phyloP scores from a whole-genome alignment of 768 basidiomycete genomes.

The Hortiboletus campestris region DNA sequence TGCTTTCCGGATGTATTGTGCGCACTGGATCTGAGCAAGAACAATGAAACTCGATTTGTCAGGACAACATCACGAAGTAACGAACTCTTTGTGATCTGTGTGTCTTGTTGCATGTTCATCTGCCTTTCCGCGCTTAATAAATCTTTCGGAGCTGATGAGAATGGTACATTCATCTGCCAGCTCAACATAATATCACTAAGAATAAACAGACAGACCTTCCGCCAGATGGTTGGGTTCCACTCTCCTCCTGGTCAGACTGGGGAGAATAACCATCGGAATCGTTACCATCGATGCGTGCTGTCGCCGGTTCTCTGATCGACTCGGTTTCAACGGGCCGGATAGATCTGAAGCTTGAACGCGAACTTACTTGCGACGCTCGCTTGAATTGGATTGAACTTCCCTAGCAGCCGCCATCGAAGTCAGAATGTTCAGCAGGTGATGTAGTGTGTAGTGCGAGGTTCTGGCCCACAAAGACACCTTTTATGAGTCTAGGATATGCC shows the following conservation, averaged over 20 bases:
- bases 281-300: too few species aligned
- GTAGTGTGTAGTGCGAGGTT: too few species aligned
- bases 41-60: not conserved
- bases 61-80: not conserved
- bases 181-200: too few species aligned
- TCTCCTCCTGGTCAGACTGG: not conserved
- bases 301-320: too few species aligned
- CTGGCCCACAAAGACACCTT: constrained; percentile 1
- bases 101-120: rapidly evolving
- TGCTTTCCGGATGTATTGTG: not conserved
- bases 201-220: not conserved
- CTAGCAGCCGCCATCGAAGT: not conserved
- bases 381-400: not conserved
- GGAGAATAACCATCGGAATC: not conserved
- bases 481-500: constrained; percentile 16
- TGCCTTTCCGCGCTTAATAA: constrained; percentile 4
- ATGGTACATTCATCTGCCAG: not conserved
- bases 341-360: not conserved
- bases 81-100: not conserved
- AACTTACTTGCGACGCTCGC: not conserved
- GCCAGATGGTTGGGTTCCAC: not conserved
- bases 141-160: not conserved
- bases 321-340: not conserved
- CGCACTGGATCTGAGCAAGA: not conserved
- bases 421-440: not conserved